Evolutionary conservation across 352 stramenopile species (phyloP).

Genomic region (Phytophthora vignae): DNA sequence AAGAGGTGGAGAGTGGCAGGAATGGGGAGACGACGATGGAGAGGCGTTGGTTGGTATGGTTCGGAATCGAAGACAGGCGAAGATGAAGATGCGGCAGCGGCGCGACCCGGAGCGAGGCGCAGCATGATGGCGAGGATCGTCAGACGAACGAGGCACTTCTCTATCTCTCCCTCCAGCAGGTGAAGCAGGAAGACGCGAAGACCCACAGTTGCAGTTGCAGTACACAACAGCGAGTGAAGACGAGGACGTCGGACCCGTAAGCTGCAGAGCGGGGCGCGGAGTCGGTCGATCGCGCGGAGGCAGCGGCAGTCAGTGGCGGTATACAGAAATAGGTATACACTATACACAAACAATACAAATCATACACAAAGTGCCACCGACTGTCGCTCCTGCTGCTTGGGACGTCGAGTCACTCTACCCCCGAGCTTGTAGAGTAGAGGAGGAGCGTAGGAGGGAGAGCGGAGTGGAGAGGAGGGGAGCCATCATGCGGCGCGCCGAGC

Average conservation of each 20-base stretch:
- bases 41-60: slow-evolving; percentile 56
- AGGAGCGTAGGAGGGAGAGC: slow-evolving; percentile 9
- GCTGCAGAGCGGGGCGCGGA: slow-evolving; percentile 3
- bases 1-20: slow-evolving; percentile 59
- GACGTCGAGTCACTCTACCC: not conserved
- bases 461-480: slow-evolving; percentile 20
- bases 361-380: slow-evolving; percentile 29
- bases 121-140: slow-evolving; percentile 49
- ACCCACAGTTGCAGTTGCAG: not conserved
- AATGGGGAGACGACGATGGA: slow-evolving; percentile 60
- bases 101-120: slow-evolving; percentile 31
- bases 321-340: slow-evolving; percentile 22
- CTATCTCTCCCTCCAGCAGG: slow-evolving; percentile 31
- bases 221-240: slow-evolving; percentile 6
- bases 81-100: slow-evolving; percentile 27
- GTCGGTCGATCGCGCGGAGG: slow-evolving; percentile 1
- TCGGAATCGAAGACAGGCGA: slow-evolving; percentile 35
- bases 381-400: not conserved
- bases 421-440: not conserved
- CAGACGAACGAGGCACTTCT: slow-evolving; percentile 15
- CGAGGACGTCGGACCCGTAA: not conserved
- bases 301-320: slow-evolving; percentile 3
- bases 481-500: slow-evolving; percentile 42
- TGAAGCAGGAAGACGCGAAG: slow-evolving; percentile 8
- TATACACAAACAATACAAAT: slow-evolving; percentile 24